phyloP scores from a whole-genome alignment of 2,329 filamentous ascomycete genomes.

The Ascochyta lentis region DNA sequence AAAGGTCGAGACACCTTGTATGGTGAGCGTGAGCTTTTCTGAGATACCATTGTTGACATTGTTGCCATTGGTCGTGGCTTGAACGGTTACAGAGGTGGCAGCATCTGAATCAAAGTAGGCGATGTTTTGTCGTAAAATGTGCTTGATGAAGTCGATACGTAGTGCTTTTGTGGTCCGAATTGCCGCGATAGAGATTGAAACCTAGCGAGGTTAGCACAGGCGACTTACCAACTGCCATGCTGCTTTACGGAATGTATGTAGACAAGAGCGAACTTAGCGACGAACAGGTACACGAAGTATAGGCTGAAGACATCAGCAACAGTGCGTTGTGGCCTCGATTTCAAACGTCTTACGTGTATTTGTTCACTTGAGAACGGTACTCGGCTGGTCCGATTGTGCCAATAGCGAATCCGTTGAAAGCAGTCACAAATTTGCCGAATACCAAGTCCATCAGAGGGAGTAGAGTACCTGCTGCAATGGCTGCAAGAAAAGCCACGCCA shows the following conservation, averaged over 20 bases:
- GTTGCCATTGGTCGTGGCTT: constrained; percentile 93
- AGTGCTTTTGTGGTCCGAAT: constrained; percentile 58
- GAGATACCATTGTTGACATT: constrained; percentile 87
- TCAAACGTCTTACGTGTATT: constrained; percentile 36
- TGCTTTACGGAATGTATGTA: constrained; percentile 53
- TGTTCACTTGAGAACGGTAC: constrained; percentile 50
- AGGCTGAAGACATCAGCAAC: constrained; percentile 51
- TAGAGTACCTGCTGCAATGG: constrained; percentile 54
- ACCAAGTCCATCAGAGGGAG: constrained; percentile 60
- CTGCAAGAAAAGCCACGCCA: constrained; percentile 41
- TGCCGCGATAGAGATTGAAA: constrained; percentile 58
- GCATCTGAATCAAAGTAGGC: constrained; percentile 76
- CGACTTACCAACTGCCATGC: neutral
- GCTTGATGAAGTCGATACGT: constrained; percentile 68
- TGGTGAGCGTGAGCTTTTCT: constrained; percentile 52
- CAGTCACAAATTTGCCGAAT: constrained; percentile 58
- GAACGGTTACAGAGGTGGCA: constrained; percentile 90
- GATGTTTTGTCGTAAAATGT: constrained; percentile 61
- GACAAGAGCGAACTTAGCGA: constrained; percentile 68
- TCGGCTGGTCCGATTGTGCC: constrained; percentile 41
- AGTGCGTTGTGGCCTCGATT: no score
- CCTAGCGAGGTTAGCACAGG: constrained; percentile 22
- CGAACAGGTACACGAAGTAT: constrained; percentile 74
- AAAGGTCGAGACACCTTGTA: constrained; percentile 61
- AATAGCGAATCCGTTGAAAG: constrained; percentile 53